phyloP scores from a whole-genome alignment of 1,284 basidiomycete species.

The Athelia psychrophila region DNA sequence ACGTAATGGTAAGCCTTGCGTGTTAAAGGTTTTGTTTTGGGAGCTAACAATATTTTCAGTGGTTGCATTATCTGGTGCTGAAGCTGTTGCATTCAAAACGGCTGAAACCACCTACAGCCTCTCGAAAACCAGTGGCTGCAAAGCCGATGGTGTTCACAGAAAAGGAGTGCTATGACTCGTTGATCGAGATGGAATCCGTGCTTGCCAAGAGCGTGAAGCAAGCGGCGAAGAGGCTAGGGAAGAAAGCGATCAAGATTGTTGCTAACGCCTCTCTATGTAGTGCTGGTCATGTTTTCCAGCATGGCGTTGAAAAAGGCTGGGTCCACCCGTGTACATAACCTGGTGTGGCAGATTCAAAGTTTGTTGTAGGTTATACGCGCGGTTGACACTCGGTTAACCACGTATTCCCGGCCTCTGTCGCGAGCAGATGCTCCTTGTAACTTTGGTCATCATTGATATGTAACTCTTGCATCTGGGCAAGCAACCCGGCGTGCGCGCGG shows the following conservation, averaged over 20 bases:
- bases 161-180: conserved; percentile 56
- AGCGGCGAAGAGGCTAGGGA: conserved; percentile 27
- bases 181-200: conserved; percentile 55
- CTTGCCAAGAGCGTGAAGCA: conserved; percentile 39
- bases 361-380: no score
- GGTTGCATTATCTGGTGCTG: conserved; percentile 66
- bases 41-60: neutral
- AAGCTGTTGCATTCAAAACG: conserved; percentile 74
- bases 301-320: conserved; percentile 55
- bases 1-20: conserved; percentile 68
- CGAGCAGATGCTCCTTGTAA: no score
- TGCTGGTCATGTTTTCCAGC: conserved; percentile 51
- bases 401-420: no score
- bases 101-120: conserved; percentile 47
- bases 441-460: no score
- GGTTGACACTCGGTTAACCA: no score
- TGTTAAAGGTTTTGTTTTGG: neutral
- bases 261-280: conserved; percentile 30
- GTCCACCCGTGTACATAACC: conserved; percentile 18
- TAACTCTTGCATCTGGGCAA: no score
- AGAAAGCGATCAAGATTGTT: conserved; percentile 14
- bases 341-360: no score
- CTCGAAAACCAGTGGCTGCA: conserved; percentile 27
- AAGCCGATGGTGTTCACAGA: conserved; percentile 42
- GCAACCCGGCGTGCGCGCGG: no score